phyloP scores from a whole-genome alignment of 2,329 filamentous ascomycete species.

The Colletotrichum salicis region DNA sequence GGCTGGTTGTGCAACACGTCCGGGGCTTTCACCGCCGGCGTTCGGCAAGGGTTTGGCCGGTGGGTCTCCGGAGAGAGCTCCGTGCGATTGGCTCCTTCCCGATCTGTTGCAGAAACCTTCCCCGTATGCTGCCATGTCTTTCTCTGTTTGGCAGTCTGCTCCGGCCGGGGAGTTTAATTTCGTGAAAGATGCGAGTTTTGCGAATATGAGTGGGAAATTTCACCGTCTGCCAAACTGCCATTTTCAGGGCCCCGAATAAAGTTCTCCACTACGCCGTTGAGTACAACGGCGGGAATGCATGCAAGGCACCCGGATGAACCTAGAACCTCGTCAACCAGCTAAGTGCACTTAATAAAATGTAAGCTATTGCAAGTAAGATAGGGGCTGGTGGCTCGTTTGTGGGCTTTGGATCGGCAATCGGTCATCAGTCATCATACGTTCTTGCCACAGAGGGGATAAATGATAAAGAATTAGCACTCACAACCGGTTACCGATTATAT shows the following conservation, averaged over 20 bases:
- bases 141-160: slow-evolving; percentile 1
- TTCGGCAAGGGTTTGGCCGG: slow-evolving; percentile 22
- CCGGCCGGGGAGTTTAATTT: neutral
- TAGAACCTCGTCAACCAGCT: neutral
- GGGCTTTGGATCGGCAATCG: neutral
- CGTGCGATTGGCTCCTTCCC: slow-evolving; percentile 22
- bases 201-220: neutral
- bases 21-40: slow-evolving; percentile 29
- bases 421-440: neutral
- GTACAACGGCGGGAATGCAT: slow-evolving; percentile 1
- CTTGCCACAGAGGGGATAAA: neutral
- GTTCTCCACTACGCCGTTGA: neutral
- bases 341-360: neutral
- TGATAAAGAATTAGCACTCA: neutral
- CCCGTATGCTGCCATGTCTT: neutral
- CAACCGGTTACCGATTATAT: neutral
- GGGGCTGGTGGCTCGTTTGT: neutral
- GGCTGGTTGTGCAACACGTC: neutral
- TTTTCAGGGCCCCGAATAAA: neutral
- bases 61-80: slow-evolving; percentile 14
- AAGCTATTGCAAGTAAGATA: neutral
- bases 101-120: slow-evolving; percentile 16
- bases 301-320: neutral
- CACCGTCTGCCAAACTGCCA: neutral
- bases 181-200: neutral